Evolutionary conservation across 176 grass and related monocot species (phyloP).

Genomic region (Luzula sylvatica): DNA sequence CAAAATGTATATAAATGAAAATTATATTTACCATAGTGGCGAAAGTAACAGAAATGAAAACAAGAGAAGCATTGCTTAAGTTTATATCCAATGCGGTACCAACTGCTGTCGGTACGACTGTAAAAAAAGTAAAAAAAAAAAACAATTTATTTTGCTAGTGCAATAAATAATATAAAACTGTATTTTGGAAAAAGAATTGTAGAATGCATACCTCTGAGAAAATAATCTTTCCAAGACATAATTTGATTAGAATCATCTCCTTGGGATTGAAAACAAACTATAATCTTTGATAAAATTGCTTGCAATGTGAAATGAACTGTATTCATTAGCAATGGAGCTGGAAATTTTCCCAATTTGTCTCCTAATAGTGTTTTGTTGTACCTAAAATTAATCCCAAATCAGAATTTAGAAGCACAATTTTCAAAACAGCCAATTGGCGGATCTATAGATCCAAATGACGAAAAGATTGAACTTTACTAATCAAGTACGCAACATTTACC

Average conservation of each 20-base stretch:
- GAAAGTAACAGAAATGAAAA: constrained; percentile 97
- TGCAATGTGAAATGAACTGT: constrained; percentile 96
- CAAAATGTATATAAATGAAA: background rate
- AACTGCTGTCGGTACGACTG: constrained; percentile 92
- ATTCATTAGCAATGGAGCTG: constrained; percentile 98
- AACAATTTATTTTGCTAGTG: constrained; percentile 2
- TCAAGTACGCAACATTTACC: constrained; percentile 1
- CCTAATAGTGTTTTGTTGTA: constrained; percentile 98
- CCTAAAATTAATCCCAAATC: constrained; percentile 16
- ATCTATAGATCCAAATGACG: background rate
- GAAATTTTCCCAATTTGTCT: constrained; percentile 97
- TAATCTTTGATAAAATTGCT: constrained; percentile 80
- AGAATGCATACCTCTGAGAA: constrained; percentile 54
- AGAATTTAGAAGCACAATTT: background rate
- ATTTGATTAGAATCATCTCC: constrained; percentile 27
- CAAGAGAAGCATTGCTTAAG: constrained; percentile 94
- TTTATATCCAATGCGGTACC: constrained; percentile 98
- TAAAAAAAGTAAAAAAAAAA: constrained; percentile 21
- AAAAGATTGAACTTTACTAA: background rate
- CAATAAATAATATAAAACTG: background rate
- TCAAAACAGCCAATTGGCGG: background rate
- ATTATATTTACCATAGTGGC: constrained; percentile 56
- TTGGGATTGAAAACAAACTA: constrained; percentile 58
- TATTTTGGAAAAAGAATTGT: background rate
- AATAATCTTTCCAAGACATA: constrained; percentile 98